Evolutionary conservation across 2,329 filamentous ascomycete genomes (phyloP).

Genomic region (Monilinia fructicola): DNA sequence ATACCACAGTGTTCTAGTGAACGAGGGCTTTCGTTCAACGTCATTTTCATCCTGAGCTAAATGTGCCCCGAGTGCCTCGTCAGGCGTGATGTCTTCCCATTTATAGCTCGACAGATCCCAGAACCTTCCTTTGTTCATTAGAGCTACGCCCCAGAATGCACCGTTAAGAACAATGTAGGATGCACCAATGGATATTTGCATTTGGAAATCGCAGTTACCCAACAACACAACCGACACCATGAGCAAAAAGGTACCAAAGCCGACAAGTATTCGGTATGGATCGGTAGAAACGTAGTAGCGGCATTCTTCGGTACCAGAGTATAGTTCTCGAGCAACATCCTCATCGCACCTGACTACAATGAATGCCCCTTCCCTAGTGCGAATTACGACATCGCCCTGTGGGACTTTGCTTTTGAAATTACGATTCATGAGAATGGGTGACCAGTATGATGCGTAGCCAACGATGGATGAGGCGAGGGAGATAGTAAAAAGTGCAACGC

Average conservation of each 20-base stretch:
- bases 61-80: slow-evolving; percentile 44
- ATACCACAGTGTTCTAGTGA: slow-evolving; percentile 59
- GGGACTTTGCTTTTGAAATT: slow-evolving; percentile 49
- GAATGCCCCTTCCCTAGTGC: slow-evolving; percentile 60
- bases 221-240: slow-evolving; percentile 62
- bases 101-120: slow-evolving; percentile 59
- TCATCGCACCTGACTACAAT: slow-evolving; percentile 58
- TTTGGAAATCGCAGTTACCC: slow-evolving; percentile 61
- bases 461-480: slow-evolving; percentile 54
- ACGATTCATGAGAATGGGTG: slow-evolving; percentile 54
- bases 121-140: slow-evolving; percentile 46
- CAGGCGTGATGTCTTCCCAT: slow-evolving; percentile 45
- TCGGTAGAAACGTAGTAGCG: slow-evolving; percentile 50
- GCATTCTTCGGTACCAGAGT: slow-evolving; percentile 60
- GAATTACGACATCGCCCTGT: slow-evolving; percentile 59
- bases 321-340: slow-evolving; percentile 61
- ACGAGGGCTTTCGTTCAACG: slow-evolving; percentile 48
- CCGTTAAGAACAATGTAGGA: slow-evolving; percentile 61
- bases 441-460: slow-evolving; percentile 59
- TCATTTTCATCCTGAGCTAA: slow-evolving; percentile 39
- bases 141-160: slow-evolving; percentile 51
- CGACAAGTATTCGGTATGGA: slow-evolving; percentile 56
- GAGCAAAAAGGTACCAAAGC: slow-evolving; percentile 56
- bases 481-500: slow-evolving; percentile 53
- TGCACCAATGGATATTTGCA: slow-evolving; percentile 58